A percentile compares a stretch with the other conserved stretches of the same genome.
phyloP scores from a whole-genome alignment of 73 alveolate species.

The Tetrahymena malaccensis region DNA sequence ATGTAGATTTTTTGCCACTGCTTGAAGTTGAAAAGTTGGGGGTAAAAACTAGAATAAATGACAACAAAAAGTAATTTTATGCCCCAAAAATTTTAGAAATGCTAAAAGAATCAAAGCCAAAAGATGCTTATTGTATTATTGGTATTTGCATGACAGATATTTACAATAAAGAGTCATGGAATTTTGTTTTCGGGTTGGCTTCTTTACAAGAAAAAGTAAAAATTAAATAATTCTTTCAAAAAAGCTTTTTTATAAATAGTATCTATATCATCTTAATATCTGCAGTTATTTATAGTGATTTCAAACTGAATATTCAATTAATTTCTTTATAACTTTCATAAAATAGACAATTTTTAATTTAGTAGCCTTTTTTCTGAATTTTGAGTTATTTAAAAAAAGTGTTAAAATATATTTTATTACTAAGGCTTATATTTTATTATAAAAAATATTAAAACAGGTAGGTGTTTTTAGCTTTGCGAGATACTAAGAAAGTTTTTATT shows the following conservation, averaged over 20 bases:
- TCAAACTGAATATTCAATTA: background rate
- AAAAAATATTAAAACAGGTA: too few species aligned
- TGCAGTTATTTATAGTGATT: background rate
- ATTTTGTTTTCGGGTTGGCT: background rate
- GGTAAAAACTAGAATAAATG: background rate
- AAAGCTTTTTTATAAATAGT: background rate
- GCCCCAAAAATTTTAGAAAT: constrained; percentile 6
- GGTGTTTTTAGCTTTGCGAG: background rate
- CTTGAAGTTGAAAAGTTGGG: background rate
- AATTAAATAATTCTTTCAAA: background rate
- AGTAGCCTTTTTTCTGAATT: background rate
- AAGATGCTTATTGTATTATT: constrained; percentile 17
- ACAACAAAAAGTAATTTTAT: background rate
- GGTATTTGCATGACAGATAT: constrained; percentile 1
- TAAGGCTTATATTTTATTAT: too few species aligned
- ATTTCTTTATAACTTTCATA: too few species aligned
- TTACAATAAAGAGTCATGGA: constrained; percentile 5
- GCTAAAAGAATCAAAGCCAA: background rate
- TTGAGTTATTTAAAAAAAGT: too few species aligned
- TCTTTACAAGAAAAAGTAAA: background rate
- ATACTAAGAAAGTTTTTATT: background rate
- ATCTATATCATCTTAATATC: background rate
- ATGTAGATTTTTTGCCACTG: background rate
- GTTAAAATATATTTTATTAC: background rate
- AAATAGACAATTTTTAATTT: background rate